Percentiles rank a stretch among this genome's conserved stretches.
Conservation (phyloP, 2,329 filamentous ascomycete genomes). For the Myriangium duriaei region DNA sequence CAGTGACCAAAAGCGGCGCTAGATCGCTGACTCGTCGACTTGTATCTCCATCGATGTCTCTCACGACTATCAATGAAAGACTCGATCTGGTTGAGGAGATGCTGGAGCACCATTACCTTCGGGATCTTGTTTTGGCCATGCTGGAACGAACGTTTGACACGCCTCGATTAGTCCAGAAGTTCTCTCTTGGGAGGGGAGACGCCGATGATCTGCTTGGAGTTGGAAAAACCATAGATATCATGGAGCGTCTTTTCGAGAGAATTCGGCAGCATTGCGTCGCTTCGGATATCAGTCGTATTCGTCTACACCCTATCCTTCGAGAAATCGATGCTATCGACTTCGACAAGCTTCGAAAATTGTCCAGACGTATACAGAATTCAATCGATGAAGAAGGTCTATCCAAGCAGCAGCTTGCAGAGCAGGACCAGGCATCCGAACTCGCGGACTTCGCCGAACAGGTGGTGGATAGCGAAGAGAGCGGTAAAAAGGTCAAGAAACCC, state of each 20-base stretch:
- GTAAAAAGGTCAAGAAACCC: conserved; percentile 13
- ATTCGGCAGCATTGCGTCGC: conserved; percentile 24
- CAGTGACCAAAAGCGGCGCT: conserved; percentile 82
- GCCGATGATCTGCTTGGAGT: conserved; percentile 79
- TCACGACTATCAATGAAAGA: conserved; percentile 63
- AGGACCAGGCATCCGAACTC: conserved; percentile 57
- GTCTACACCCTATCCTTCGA: conserved; percentile 17
- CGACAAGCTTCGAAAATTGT: conserved; percentile 53
- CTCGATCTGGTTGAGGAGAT: conserved; percentile 73
- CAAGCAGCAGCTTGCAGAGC: conserved; percentile 64
- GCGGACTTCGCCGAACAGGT: conserved; percentile 62
- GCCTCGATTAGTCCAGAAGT: conserved; percentile 83
- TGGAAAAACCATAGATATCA: conserved; percentile 66
- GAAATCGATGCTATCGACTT: conserved; percentile 46
- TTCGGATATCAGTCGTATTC: conserved; percentile 21
- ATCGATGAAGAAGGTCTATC: conserved; percentile 91
- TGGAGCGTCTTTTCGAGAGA: conserved; percentile 49
- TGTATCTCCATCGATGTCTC: conserved; percentile 77
- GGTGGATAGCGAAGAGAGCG: conserved; percentile 46
- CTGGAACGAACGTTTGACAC: conserved; percentile 72
- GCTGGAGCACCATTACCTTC: conserved; percentile 51
- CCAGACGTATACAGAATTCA: conserved; percentile 56
- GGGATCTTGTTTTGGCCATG: conserved; percentile 55
- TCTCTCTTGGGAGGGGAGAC: conserved; percentile 82
- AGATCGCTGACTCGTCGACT: conserved; percentile 74